Conservation (phyloP, 768 basidiomycete genomes). For the Plicaturopsis crispa region DNA sequence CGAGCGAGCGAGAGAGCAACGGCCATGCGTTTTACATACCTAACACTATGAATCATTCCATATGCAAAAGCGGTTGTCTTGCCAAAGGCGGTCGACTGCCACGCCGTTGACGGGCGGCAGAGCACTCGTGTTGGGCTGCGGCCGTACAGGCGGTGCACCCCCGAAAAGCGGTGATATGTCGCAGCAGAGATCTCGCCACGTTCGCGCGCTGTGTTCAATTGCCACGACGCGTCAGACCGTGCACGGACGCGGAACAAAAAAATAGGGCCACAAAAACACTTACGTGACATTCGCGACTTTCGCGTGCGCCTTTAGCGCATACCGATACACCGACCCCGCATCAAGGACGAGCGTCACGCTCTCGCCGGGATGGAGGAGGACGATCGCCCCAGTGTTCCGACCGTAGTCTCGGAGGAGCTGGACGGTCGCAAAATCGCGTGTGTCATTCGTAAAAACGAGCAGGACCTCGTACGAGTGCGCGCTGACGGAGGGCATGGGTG, state of each 20-base stretch:
- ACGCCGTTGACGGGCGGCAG: constrained; percentile 41
- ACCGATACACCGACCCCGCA: constrained; percentile 61
- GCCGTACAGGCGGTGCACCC: constrained; percentile 22
- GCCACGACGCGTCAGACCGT: background rate
- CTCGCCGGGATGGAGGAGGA: constrained; percentile 56
- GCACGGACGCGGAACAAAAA: no score
- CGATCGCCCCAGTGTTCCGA: constrained; percentile 40
- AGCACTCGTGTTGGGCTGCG: constrained; percentile 23
- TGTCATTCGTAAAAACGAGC: constrained; percentile 66
- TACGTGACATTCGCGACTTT: constrained; percentile 68
- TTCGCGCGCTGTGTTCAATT: constrained; percentile 38
- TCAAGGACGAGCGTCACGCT: constrained; percentile 61
- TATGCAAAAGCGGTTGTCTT: constrained; percentile 56
- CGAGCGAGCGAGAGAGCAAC: no score
- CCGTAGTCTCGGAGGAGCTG: constrained; percentile 63
- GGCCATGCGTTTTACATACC: no score
- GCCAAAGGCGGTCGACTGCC: constrained; percentile 59
- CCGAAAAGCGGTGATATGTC: constrained; percentile 55
- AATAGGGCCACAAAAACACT: constrained; percentile 17
- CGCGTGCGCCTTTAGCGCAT: constrained; percentile 57
- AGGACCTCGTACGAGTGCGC: constrained; percentile 57
- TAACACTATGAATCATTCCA: constrained; percentile 43
- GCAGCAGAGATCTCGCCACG: constrained; percentile 60
- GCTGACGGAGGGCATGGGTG: constrained; percentile 51
- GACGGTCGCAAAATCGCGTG: constrained; percentile 52